These are phyloP conservation scores for Colletotrichum camelliae DNA, from an alignment of 2,329 filamentous ascomycete species.

Conservation along the genomic window DNA sequence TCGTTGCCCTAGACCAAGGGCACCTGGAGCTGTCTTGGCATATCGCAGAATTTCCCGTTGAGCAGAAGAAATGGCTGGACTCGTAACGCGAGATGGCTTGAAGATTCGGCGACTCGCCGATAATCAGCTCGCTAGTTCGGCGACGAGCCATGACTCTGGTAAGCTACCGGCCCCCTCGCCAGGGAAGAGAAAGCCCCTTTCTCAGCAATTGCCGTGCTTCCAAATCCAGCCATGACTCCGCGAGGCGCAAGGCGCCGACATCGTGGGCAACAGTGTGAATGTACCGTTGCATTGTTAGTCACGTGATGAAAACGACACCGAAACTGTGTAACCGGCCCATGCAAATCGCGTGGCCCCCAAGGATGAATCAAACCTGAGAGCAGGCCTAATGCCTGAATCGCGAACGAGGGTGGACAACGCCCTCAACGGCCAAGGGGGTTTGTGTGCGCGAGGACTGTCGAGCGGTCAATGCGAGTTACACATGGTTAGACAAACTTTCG, in stretches of 20 bases:
- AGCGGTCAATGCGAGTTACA: constrained; percentile 10
- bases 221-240: neutral
- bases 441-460: neutral
- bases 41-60: neutral
- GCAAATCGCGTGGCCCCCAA: constrained; percentile 15
- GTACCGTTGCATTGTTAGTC: constrained; percentile 1
- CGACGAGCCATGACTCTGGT: neutral
- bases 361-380: constrained; percentile 7
- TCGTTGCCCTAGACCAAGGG: neutral
- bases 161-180: neutral
- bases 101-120: neutral
- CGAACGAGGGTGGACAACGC: neutral
- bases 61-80: neutral
- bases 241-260: neutral
- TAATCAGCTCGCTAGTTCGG: neutral
- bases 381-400: constrained; percentile 4
- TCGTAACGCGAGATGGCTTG: neutral
- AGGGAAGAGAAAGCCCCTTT: neutral
- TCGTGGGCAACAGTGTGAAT: neutral
- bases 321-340: constrained; percentile 13
- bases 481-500: constrained; percentile 18
- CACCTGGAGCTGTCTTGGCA: neutral
- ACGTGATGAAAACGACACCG: constrained; percentile 19
- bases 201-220: neutral
- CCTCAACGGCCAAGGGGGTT: neutral